These are phyloP conservation scores for Skeletonema costatum DNA, from an alignment of 108 stramenopile species.

Conservation along the genomic window DNA sequence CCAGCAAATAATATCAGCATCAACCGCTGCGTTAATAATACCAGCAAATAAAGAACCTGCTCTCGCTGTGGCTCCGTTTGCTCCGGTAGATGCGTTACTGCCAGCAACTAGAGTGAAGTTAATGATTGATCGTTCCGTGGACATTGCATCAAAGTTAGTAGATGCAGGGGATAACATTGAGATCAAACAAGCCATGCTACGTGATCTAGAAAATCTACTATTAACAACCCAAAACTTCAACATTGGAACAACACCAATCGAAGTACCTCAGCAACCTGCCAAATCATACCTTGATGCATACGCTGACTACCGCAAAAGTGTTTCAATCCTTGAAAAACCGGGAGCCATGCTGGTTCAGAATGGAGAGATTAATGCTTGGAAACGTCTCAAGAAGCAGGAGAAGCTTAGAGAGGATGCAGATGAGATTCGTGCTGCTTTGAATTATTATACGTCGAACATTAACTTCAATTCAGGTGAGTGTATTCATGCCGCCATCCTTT, in stretches of 20 bases:
- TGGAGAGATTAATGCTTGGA: slow-evolving; percentile 66
- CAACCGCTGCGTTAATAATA: not conserved
- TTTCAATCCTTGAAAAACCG: slow-evolving; percentile 49
- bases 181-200: not conserved
- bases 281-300: slow-evolving; percentile 52
- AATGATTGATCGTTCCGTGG: slow-evolving; percentile 43
- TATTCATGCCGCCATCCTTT: too few species aligned
- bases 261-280: slow-evolving; percentile 40
- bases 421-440: slow-evolving; percentile 57
- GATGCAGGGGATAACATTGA: not conserved
- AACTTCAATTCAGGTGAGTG: slow-evolving; percentile 33
- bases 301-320: slow-evolving; percentile 26
- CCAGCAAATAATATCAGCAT: not conserved
- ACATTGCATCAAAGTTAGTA: slow-evolving; percentile 20
- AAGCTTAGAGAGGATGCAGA: slow-evolving; percentile 31
- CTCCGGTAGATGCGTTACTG: slow-evolving; percentile 50
- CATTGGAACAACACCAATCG: slow-evolving; percentile 17
- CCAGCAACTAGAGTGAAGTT: slow-evolving; percentile 53
- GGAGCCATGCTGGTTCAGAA: slow-evolving; percentile 54
- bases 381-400: slow-evolving; percentile 53
- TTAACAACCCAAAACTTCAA: slow-evolving; percentile 50
- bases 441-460: slow-evolving; percentile 58
- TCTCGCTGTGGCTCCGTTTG: slow-evolving; percentile 39
- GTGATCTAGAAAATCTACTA: slow-evolving; percentile 41
- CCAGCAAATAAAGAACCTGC: not conserved